Evolutionary conservation across 805 yeast genomes (phyloP).

Genomic region (Tetrapisispora taiwanensis): DNA sequence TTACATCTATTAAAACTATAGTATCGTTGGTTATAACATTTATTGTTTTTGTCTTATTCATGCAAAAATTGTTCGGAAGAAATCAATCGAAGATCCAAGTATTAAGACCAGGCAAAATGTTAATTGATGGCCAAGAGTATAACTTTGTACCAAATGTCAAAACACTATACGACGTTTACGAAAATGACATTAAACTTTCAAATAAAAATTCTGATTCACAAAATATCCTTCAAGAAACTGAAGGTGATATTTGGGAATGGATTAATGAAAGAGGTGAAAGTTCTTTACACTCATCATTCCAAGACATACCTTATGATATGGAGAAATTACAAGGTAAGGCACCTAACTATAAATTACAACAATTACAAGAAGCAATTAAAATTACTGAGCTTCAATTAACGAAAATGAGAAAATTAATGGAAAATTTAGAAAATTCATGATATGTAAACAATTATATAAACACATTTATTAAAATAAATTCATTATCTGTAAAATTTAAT

Average conservation of each 20-base stretch:
- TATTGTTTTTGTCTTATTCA: conserved; percentile 6
- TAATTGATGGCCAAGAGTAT: conserved; percentile 31
- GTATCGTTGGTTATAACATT: conserved; percentile 4
- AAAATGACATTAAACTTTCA: conserved; percentile 15
- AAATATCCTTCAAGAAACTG: conserved; percentile 35
- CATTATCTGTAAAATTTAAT: no score
- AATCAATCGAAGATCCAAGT: conserved; percentile 8
- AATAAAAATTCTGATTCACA: conserved; percentile 6
- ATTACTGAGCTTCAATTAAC: conserved; percentile 20
- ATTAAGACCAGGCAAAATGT: conserved; percentile 19
- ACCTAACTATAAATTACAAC: conserved; percentile 14
- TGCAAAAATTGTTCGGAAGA: conserved; percentile 5
- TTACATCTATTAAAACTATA: conserved; percentile 14
- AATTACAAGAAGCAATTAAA: conserved; percentile 19
- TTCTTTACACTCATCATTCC: conserved; percentile 3
- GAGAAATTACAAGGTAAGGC: conserved; percentile 2
- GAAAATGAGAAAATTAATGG: conserved; percentile 16
- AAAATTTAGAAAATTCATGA: conserved; percentile 2
- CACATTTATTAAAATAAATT: no score
- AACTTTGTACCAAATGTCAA: conserved; percentile 34
- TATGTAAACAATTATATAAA: background rate
- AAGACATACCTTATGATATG: background rate
- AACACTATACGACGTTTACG: conserved; percentile 25
- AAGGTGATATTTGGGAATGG: conserved; percentile 68
- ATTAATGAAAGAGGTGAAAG: conserved; percentile 35